Percentiles rank a stretch among this genome's conserved stretches.
Evolutionary conservation across 192 early-diverging fungal genomes (phyloP).

Genomic region (Coemansia sp.): DNA sequence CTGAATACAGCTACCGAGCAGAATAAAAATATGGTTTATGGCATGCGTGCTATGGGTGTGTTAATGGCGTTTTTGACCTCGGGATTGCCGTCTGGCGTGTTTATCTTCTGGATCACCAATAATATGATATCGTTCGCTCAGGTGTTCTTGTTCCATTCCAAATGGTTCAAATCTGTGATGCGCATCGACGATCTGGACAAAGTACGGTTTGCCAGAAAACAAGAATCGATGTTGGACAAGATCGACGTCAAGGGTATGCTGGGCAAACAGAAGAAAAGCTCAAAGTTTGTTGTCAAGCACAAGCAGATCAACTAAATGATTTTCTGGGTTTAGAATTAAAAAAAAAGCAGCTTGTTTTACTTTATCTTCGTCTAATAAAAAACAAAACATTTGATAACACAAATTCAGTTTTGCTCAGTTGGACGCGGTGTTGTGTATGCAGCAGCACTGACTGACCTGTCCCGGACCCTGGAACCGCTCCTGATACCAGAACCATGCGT

Average conservation of each 20-base stretch:
- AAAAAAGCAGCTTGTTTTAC: conserved; percentile 7
- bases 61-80: conserved; percentile 53
- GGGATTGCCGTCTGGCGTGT: conserved; percentile 62
- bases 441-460: conserved; percentile 8
- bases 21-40: conserved; percentile 37
- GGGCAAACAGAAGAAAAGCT: conserved; percentile 18
- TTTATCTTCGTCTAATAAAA: too few relatives aligned
- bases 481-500: background rate
- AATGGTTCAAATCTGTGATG: conserved; percentile 57
- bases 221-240: conserved; percentile 16
- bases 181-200: conserved; percentile 60
- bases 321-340: background rate
- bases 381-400: background rate
- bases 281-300: conserved; percentile 25
- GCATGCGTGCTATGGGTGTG: conserved; percentile 53
- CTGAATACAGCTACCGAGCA: conserved; percentile 23
- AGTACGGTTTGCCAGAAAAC: conserved; percentile 23
- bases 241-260: conserved; percentile 11
- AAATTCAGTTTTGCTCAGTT: background rate
- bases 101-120: conserved; percentile 84
- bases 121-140: conserved; percentile 73
- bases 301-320: conserved; percentile 4
- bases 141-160: conserved; percentile 62
- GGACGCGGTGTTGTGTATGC: background rate
- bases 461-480: background rate